These are phyloP conservation scores for Penicillium sp. DNA, from an alignment of 2,329 filamentous ascomycete genomes.

Conservation along the genomic window DNA sequence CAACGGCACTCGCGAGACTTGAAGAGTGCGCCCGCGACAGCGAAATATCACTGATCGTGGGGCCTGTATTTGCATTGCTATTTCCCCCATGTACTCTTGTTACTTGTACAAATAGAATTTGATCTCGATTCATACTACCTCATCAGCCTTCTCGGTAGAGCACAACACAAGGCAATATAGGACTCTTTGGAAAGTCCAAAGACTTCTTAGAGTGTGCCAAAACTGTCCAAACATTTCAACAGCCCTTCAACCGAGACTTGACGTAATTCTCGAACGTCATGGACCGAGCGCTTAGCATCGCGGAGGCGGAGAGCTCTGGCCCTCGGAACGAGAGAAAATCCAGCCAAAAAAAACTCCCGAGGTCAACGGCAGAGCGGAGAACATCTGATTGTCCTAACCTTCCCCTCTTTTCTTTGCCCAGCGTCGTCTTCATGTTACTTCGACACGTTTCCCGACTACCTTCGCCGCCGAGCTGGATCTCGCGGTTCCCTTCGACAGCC, in stretches of 20 bases:
- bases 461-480: constrained; percentile 45
- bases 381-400: constrained; percentile 23
- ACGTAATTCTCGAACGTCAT: no score
- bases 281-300: constrained; percentile 1
- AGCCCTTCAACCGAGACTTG: no score
- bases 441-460: constrained; percentile 36
- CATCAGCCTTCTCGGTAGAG: not conserved
- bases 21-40: constrained; percentile 29
- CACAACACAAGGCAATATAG: no score
- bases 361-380: constrained; percentile 25
- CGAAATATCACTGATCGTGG: constrained; percentile 24
- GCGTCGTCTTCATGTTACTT: constrained; percentile 40
- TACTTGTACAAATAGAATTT: constrained; percentile 33
- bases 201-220: no score
- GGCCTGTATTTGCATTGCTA: constrained; percentile 8
- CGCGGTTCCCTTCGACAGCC: constrained; percentile 38
- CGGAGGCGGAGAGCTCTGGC: constrained; percentile 16
- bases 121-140: constrained; percentile 6
- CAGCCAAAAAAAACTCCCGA: constrained; percentile 25
- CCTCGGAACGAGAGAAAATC: constrained; percentile 26
- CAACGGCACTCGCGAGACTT: constrained; percentile 53
- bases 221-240: no score
- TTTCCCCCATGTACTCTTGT: constrained; percentile 16
- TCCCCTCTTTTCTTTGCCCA: constrained; percentile 14
- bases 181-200: no score